phyloP scores from a whole-genome alignment of 2,329 filamentous ascomycete species.

The Botrytis deweyae region DNA sequence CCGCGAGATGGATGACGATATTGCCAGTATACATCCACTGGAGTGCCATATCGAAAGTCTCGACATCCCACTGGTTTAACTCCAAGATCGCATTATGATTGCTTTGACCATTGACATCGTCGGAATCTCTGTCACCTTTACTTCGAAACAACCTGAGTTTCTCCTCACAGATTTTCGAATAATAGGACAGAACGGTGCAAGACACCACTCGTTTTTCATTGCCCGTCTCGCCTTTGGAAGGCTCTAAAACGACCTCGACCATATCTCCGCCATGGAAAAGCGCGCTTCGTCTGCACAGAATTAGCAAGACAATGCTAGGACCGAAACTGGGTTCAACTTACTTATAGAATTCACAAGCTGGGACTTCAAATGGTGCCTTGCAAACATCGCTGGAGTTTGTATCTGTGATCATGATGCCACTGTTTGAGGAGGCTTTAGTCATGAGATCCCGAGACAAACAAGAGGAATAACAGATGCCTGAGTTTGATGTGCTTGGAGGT shows the following conservation, averaged over 20 bases:
- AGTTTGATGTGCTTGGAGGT: background rate
- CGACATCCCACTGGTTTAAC: background rate
- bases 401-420: background rate
- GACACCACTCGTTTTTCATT: background rate
- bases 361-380: background rate
- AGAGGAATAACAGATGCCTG: too few relatives aligned
- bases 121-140: too few relatives aligned
- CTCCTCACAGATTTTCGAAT: background rate
- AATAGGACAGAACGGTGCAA: background rate
- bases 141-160: background rate
- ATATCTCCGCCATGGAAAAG: background rate
- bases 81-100: background rate
- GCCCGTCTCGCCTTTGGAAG: background rate
- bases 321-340: background rate
- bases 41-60: conserved; percentile 11
- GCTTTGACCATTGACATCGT: background rate
- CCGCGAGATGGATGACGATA: background rate
- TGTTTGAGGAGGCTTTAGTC: background rate
- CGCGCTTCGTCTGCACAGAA: background rate
- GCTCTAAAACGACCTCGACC: background rate
- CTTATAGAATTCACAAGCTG: background rate
- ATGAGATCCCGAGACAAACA: background rate
- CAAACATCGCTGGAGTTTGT: background rate
- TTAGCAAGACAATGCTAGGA: background rate
- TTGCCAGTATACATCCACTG: conserved; percentile 19